Evolutionary conservation across 2,329 filamentous ascomycete species (phyloP), one percentile per base, ranked within the genome.

Genomic region (Cadophora luteo-olivacea): DNA sequence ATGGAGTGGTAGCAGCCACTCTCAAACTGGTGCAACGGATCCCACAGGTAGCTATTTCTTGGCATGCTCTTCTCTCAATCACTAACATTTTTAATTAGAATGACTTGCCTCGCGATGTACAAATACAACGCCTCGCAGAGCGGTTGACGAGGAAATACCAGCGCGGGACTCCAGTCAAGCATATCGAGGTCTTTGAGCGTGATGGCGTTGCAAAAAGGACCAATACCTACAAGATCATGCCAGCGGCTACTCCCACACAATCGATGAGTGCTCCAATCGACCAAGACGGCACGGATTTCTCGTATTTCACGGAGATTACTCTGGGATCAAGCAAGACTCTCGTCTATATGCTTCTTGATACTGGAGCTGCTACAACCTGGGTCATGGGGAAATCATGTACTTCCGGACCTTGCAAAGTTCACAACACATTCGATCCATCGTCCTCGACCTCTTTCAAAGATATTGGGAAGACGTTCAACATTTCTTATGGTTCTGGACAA

Each of bases 401-500:
- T 19, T 88, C 87, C 3, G 79, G 84, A 29, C 86, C 92, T 4
- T 97, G 94, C 78, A 77, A 80, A 36, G 82, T 84, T 72, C 94
- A 97, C 78, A 88, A 88, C 75, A 88, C 85, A 0, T 95, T 93
- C 76, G 91, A 91, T 16, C 77, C 84, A 4, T 79, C 82, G 3
- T 86, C 91, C 72, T 97, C 93, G 3, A 85, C 81, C 60, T 89
- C 89, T 1, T 85, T 92, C 61, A 79, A 87, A 70, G 80, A 82
- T 41, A 79, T 82, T 38, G 83, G 83, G 41, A 82, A 84, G 3
- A 75, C 80, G 9, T 97, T 93, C 75, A 83, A 81, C 29, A 88
- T 97, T 58, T 82, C 84, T 6, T 97, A 97, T 75, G 94, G 94
- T 55, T 91, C 91, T 1, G 94, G 94, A 14, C 84, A 85, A 14